Evolutionary conservation across 78 protist genomes (phyloP).

Genomic region (Chrysochromulina tobinii): DNA sequence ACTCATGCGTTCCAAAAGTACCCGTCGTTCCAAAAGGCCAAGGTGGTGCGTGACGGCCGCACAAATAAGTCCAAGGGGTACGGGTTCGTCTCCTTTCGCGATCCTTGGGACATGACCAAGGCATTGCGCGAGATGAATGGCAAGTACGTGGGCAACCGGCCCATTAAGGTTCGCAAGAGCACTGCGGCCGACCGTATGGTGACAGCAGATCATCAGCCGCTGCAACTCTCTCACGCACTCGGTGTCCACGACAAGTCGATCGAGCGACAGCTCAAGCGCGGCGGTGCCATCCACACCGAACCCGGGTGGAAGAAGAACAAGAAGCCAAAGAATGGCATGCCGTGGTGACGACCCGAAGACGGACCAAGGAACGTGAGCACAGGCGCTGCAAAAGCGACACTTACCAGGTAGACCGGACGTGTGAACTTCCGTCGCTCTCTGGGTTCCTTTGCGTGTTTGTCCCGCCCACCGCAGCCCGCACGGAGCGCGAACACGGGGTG

Average conservation of each 20-base stretch:
- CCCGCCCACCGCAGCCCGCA: no score
- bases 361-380: no score
- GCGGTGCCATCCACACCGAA: neutral
- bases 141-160: constrained; percentile 62
- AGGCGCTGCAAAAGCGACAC: no score
- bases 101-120: constrained; percentile 64
- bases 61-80: constrained; percentile 70
- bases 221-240: neutral
- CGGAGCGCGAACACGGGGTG: no score
- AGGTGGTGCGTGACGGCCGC: constrained; percentile 60
- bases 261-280: neutral
- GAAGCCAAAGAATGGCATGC: neutral
- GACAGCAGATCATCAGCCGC: neutral
- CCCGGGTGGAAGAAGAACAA: neutral
- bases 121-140: constrained; percentile 71
- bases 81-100: constrained; percentile 73
- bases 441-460: no score
- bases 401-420: no score
- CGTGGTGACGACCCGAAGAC: neutral
- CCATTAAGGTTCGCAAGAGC: constrained; percentile 27
- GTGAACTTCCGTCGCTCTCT: no score
- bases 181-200: neutral
- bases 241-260: neutral
- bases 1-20: constrained; percentile 58
- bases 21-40: constrained; percentile 69